Evolutionary conservation across 108 stramenopile species (phyloP), one percentile per base, ranked within the genome.

Genomic region (Cylindrotheca closterium): DNA sequence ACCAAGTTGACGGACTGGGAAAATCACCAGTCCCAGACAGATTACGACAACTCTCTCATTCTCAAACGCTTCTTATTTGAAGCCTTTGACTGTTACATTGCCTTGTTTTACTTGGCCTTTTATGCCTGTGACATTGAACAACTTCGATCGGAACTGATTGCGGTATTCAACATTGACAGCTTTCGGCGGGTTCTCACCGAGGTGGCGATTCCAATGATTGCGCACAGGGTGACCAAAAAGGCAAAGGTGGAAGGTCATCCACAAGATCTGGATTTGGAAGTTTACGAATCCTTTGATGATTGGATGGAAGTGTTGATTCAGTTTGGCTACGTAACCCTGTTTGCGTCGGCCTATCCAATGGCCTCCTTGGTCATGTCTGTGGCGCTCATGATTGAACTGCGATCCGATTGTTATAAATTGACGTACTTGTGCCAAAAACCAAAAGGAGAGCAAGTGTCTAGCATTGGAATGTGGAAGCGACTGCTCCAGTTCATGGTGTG

Each of bases 231-330:
- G 22, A 28, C 30, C 29, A 32, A 33, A 1, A 51, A 63, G 53
- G 33, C 23, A 24, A 30, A 56, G 15, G 53, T 55, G 1, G 49
- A 47, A 5, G 53, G 30, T 24, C 58, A 53, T 58, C 58, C 59
- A 23, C 46, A 55, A 19, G 37, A 54, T 22, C 23, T 29, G 25
- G 47, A 47, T 24, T 48, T 82, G 54, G 81, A 79, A 31, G 84
- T 80, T 25, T 88, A 88, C 57, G 90, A 92, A 55, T 68, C 67
- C 21, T 93, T 91, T 71, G 92, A 93, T 84, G 89, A 91, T 58
- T 90, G 85, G 64, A 82, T 93, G 65, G 92, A 94, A 58, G 89
- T 91, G 61, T 33, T 91, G 27, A 91, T 94, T 47, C 81, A 94
- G 51, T 82, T 91, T 57, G 89, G 89, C 26, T 94, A 94, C 67